A percentile compares a stretch with the other conserved stretches of the same genome.
Conservation (phyloP, 495 filamentous ascomycete genomes). For the Talaromyces thailandensis region DNA sequence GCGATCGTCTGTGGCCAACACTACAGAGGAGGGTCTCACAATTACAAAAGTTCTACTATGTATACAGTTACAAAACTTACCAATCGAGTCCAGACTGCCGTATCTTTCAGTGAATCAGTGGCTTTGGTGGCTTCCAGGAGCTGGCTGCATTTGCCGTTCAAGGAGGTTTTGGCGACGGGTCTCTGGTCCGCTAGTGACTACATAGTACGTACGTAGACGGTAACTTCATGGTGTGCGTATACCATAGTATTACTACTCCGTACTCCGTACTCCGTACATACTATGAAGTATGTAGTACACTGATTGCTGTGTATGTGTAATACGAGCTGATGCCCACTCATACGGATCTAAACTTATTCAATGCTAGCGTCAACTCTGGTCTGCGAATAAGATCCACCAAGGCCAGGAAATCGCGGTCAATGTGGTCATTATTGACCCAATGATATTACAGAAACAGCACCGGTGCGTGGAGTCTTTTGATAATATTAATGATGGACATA, state of each 20-base stretch:
- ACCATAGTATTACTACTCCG: too few relatives aligned
- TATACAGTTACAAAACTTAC: neutral
- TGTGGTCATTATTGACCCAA: neutral
- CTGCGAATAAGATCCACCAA: neutral
- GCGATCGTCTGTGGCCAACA: neutral
- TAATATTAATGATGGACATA: neutral
- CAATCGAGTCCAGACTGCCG: neutral
- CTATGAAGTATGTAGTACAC: too few relatives aligned
- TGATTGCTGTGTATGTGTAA: neutral
- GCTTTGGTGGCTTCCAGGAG: neutral
- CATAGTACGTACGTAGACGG: too few relatives aligned
- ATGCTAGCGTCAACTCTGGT: neutral
- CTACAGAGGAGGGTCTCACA: too few relatives aligned
- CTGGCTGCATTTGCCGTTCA: neutral
- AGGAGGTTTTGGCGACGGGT: neutral
- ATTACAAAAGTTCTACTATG: too few relatives aligned
- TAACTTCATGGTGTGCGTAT: too few relatives aligned
- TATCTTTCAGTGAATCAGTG: neutral
- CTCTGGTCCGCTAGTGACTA: neutral
- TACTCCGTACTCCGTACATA: too few relatives aligned
- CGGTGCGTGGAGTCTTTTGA: neutral
- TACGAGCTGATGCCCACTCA: neutral
- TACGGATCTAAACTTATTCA: neutral
- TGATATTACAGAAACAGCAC: neutral
- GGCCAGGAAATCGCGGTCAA: neutral